Percentiles rank a stretch among this genome's conserved stretches.
Conservation (phyloP, 768 basidiomycete species). For the Lepiota brunneoincarnata region DNA sequence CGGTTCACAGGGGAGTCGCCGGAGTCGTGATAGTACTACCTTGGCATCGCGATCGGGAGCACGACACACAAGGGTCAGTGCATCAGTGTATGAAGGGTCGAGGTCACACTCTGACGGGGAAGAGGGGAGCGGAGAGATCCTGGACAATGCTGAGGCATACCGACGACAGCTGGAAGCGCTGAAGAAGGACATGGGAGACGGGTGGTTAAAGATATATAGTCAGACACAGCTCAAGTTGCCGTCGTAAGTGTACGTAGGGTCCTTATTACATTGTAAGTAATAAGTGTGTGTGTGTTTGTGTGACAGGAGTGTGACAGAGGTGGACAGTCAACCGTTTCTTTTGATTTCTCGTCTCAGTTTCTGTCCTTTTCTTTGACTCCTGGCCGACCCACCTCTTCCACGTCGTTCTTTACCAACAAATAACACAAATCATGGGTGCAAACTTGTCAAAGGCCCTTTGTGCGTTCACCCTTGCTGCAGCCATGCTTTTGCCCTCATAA, state of each 20-base stretch:
- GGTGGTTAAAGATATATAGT: conserved; percentile 83
- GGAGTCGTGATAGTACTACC: conserved; percentile 23
- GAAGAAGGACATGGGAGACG: conserved; percentile 86
- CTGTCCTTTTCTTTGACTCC: conserved; percentile 17
- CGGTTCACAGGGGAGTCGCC: not conserved
- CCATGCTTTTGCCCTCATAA: conserved; percentile 9
- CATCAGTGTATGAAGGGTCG: conserved; percentile 63
- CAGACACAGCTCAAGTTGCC: conserved; percentile 22
- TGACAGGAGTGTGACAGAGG: conserved; percentile 5
- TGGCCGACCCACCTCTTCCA: conserved; percentile 24
- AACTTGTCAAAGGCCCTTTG: conserved; percentile 85
- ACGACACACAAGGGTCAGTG: conserved; percentile 52
- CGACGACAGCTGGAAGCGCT: conserved; percentile 77
- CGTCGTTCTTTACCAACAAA: conserved; percentile 64
- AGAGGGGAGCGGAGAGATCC: conserved; percentile 23
- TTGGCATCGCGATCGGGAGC: conserved; percentile 38
- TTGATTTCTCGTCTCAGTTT: conserved; percentile 12
- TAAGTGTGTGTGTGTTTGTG: not conserved
- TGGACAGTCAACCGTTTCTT: not conserved
- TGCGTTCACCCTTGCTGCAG: conserved; percentile 30
- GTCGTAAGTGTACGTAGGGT: conserved; percentile 7
- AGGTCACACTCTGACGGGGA: conserved; percentile 22
- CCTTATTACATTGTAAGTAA: not conserved
- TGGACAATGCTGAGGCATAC: conserved; percentile 66
- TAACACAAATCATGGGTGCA: conserved; percentile 66